Conservation (phyloP, 108 stramenopile species). For the Mayamaea pseudoterrestris region DNA sequence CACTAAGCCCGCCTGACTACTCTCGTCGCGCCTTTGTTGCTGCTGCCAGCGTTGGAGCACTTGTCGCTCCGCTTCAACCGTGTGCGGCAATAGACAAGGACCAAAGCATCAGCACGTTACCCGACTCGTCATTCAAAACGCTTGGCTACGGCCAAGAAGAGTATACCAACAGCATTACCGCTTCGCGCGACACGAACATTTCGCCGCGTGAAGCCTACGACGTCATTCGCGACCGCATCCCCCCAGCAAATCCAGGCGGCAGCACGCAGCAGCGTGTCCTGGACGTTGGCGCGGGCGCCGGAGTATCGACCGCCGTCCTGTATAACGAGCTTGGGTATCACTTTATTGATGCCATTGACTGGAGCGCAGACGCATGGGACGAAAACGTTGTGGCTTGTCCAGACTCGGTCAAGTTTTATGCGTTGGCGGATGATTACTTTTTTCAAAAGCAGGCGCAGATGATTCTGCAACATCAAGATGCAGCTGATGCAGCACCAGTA, state of each 20-base stretch:
- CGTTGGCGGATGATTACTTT: conserved; percentile 72
- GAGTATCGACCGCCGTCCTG: conserved; percentile 65
- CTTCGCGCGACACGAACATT: conserved; percentile 76
- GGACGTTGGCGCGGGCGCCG: conserved; percentile 80
- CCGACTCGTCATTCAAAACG: conserved; percentile 5
- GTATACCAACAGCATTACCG: conserved; percentile 67
- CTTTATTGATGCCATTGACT: conserved; percentile 71
- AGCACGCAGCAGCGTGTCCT: conserved; percentile 17
- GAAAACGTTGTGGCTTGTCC: conserved; percentile 58
- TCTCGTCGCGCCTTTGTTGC: not conserved
- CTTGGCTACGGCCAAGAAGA: conserved; percentile 20
- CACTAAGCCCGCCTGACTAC: no score
- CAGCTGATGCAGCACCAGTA: no score
- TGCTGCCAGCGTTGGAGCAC: not conserved
- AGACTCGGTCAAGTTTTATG: conserved; percentile 42
- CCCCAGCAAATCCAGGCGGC: not conserved
- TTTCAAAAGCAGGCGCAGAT: conserved; percentile 9
- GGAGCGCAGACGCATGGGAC: conserved; percentile 67
- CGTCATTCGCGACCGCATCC: conserved; percentile 17
- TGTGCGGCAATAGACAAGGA: no score
- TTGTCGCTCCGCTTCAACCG: no score
- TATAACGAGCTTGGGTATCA: conserved; percentile 52
- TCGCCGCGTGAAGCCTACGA: conserved; percentile 79
- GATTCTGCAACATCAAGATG: conserved; percentile 1
- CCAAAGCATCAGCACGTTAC: not conserved